These are phyloP conservation scores for Fusarium tuaranense DNA, from an alignment of 2,329 filamentous ascomycete species.

Conservation along the genomic window DNA sequence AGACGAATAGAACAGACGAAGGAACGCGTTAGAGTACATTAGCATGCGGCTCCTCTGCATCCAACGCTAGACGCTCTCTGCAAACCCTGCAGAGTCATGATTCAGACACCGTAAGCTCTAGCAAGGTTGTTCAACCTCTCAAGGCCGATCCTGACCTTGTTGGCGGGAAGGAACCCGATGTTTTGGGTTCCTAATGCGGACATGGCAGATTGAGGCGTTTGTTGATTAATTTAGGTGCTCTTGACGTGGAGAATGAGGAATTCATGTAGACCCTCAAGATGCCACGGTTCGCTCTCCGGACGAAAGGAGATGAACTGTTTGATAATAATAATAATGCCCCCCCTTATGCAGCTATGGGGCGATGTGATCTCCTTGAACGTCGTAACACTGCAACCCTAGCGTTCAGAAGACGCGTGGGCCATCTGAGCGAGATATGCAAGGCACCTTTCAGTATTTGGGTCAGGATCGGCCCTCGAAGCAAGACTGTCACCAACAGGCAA, in stretches of 20 bases:
- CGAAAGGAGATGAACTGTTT: neutral
- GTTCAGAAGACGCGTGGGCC: neutral
- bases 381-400: conserved; percentile 3
- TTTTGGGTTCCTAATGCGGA: neutral
- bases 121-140: neutral
- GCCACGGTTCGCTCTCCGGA: neutral
- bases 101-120: neutral
- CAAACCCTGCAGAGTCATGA: neutral
- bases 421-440: neutral
- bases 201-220: neutral
- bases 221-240: neutral
- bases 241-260: neutral
- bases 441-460: neutral
- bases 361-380: neutral
- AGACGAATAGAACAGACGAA: neutral
- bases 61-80: neutral
- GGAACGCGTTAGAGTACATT: neutral
- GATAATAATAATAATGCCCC: neutral
- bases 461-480: neutral
- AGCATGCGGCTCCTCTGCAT: neutral
- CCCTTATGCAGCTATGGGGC: neutral
- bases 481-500: neutral
- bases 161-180: neutral
- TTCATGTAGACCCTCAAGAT: neutral
- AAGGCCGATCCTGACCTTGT: neutral